Conservation (phyloP, 1,139 yeast species). For the Saccharomyces hybrid region DNA sequence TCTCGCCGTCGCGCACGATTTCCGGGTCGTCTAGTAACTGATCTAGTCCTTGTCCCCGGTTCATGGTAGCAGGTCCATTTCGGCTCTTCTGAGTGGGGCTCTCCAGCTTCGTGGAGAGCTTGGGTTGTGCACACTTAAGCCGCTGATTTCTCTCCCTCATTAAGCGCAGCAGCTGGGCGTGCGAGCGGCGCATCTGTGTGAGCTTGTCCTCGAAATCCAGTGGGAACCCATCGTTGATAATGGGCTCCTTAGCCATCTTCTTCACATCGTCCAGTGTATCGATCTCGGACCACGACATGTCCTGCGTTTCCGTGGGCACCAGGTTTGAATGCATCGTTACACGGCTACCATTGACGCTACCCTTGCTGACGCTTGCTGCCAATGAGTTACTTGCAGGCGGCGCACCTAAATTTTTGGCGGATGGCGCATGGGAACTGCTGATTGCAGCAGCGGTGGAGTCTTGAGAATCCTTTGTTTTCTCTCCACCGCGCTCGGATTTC, state of each 20-base stretch:
- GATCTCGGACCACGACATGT: constrained; percentile 79
- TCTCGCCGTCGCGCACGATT: not conserved
- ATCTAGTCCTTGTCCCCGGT: not conserved
- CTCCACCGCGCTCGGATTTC: not conserved
- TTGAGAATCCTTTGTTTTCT: not conserved
- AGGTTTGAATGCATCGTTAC: not conserved
- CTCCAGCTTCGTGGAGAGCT: not conserved
- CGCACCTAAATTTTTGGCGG: not conserved
- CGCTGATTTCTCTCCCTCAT: constrained; percentile 37
- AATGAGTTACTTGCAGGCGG: not conserved
- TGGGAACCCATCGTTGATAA: constrained; percentile 48
- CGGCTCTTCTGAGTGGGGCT: not conserved
- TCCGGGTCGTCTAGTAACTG: not conserved
- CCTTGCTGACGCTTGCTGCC: not conserved
- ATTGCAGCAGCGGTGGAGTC: not conserved
- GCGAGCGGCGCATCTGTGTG: constrained; percentile 49
- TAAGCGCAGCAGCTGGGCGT: constrained; percentile 50
- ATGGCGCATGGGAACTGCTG: not conserved
- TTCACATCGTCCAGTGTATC: constrained; percentile 80
- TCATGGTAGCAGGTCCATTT: not conserved
- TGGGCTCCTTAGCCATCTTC: constrained; percentile 50
- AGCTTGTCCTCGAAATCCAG: constrained; percentile 52
- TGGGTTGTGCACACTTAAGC: constrained; percentile 9
- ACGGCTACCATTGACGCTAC: not conserved
- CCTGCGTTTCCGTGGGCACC: constrained; percentile 36